Evolutionary conservation across 1,139 yeast genomes (phyloP), one percentile per base, ranked within the genome.

Genomic region (Candida tunisiensis): DNA sequence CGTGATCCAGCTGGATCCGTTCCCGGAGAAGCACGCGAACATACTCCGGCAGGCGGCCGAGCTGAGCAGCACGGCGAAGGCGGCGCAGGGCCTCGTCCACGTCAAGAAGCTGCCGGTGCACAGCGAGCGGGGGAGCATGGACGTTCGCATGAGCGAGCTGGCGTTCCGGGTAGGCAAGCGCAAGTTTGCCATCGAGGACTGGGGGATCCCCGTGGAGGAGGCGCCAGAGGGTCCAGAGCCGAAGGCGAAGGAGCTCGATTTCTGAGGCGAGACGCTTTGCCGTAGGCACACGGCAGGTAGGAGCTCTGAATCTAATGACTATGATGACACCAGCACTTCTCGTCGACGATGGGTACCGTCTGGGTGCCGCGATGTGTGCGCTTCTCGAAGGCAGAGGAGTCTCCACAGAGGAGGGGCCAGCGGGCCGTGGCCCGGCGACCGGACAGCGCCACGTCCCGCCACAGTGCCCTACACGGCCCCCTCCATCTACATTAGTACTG

Each of bases 171-270:
- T 82, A 35, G 88, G 93, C 9, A 63, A 78, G 35, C 71, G 73
- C 51, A 71, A 66, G 43, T 82, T 88, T 46, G 93, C 78, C 42
- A 75, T 85, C 32, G 85, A 78, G 37, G 80, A 73, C 43, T 85
- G 94, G 93, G 80, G 93, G 15, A 88, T 88, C 25, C 96, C 98
- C 0, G 93, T 88, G 2, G 95, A 80, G 34, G 83, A 73, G 31
- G 71, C 65, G 20, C 74, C 25, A 6, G 29, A 21, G 6, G 18
- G 23, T 8, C 16, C 14, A 10, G 9, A 11, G 20, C 24, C 13
- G 22, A 6, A 20, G 6, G n/a, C 22, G n/a, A n/a, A n/a, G n/a
- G n/a, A n/a, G n/a, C n/a, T n/a, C n/a, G 22, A 20, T 6, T 6
- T 8, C 10, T n/a, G 24, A 12, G 5, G 16, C 14, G 5, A 8